Evolutionary conservation across 495 filamentous ascomycete species (phyloP), one percentile per base, ranked within the genome.

Genomic region (Acidiella bohemica): DNA sequence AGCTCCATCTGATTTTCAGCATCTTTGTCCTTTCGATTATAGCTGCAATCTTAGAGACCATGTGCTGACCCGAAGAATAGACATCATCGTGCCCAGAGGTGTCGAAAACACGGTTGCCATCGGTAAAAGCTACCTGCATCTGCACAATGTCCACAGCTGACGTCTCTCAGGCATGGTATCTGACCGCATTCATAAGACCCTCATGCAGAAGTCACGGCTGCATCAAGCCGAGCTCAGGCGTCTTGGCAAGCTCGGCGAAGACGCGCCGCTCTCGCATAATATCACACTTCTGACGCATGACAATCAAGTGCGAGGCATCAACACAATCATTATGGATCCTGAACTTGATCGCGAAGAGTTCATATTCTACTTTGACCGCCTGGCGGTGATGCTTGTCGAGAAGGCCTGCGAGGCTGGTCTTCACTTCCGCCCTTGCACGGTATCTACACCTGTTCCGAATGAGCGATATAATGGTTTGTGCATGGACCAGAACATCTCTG

Each of bases 71-170:
- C 18, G 27, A 20, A 19, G 23, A 7, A 12, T 44, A 82, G 90
- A 97, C 59, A 81, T 97, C 41, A 94, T 97, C 44, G 80, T 97
- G 12, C 90, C 90, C 5, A 72, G 90, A 43, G 88, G 92, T 10
- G 82, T 95, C 50, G 80, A 97, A 47, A 97, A 96, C 52, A 72
- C 68, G 38, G 87, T 92, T 8, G 90, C 92, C 8, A 94, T 97
- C 55, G 68, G 81, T 86, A 68, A 53, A 71, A 0, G 6, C 17
- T 28, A 21, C 13, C 18, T 0, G 8, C 34, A 22, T 25, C 18
- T 19, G 24, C 3, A 29, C 26, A 11, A 18, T 31, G 14, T 1
- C 9, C 11, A 11, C 16, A 2, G 27, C 8, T 27, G 30, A 20
- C 13, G 16, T 31, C n/a, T 7, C 29, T 2, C 23, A 49, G 46